Conservation (phyloP, 2,329 filamentous ascomycete species). For the Diaporthe vaccinii region DNA sequence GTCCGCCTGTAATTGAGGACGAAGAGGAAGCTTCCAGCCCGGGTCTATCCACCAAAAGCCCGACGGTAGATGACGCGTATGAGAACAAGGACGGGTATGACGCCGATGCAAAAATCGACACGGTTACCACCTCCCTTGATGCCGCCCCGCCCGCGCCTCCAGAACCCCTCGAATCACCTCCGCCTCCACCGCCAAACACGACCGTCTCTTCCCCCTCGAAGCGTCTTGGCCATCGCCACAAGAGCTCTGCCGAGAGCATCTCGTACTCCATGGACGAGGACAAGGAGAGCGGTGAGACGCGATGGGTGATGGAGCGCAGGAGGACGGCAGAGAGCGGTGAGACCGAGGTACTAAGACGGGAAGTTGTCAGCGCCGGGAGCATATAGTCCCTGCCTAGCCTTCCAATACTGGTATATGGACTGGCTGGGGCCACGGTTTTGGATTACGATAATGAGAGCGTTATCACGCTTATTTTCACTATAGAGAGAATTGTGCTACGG, state of each 20-base stretch:
- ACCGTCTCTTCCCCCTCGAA: conserved; percentile 43
- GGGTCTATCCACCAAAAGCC: conserved; percentile 46
- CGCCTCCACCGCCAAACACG: not conserved
- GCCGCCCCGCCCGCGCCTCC: not conserved
- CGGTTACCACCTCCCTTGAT: conserved; percentile 43
- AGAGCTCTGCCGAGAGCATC: conserved; percentile 75
- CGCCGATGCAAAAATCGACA: conserved; percentile 43
- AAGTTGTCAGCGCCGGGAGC: conserved; percentile 71
- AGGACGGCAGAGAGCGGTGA: conserved; percentile 76
- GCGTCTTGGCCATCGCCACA: conserved; percentile 62
- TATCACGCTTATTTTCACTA: conserved; percentile 6
- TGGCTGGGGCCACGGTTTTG: not conserved
- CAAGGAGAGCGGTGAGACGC: conserved; percentile 61
- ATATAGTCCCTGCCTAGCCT: conserved; percentile 51
- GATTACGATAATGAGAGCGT: conserved; percentile 14
- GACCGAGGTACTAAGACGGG: conserved; percentile 74
- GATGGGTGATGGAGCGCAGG: conserved; percentile 79
- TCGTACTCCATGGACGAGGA: conserved; percentile 76
- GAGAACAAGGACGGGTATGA: conserved; percentile 2
- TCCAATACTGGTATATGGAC: not conserved
- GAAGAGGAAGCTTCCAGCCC: conserved; percentile 50
- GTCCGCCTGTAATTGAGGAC: conserved; percentile 57
- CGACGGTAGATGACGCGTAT: not conserved
- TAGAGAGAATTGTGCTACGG: conserved; percentile 37
- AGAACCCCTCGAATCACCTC: conserved; percentile 10